Evolutionary conservation across 164 flowering plant species (phyloP).

Genomic region (Stephania cephalantha): DNA sequence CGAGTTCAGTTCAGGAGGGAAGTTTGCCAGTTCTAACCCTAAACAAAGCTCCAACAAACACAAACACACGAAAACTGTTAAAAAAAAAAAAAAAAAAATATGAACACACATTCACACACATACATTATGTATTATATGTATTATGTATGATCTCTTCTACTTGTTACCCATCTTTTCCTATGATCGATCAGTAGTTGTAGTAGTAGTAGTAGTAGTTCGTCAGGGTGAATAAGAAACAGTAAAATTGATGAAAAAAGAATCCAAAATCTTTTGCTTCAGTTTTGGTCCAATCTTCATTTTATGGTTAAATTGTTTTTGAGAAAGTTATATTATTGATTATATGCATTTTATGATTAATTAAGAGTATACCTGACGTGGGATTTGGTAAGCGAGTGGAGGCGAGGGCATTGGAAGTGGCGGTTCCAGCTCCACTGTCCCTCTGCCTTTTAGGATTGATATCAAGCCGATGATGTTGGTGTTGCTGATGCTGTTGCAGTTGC

Average conservation of each 20-base stretch:
- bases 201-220: background rate
- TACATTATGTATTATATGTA: too few species aligned
- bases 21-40: conserved; percentile 63
- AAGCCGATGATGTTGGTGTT: background rate
- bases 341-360: background rate
- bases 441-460: conserved; percentile 40
- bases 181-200: background rate
- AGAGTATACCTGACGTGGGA: conserved; percentile 41
- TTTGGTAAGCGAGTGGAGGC: conserved; percentile 38
- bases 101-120: background rate
- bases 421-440: conserved; percentile 40
- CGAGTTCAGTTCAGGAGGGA: conserved; percentile 48
- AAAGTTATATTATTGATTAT: too few species aligned
- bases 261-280: too few species aligned
- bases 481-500: background rate
- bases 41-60: too few species aligned
- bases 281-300: too few species aligned
- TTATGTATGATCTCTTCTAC: background rate
- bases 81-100: too few species aligned
- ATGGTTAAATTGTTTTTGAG: too few species aligned
- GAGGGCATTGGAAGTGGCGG: conserved; percentile 33
- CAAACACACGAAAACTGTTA: conserved; percentile 2
- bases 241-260: background rate
- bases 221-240: background rate
- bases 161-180: background rate